phyloP scores from a whole-genome alignment of 176 grass and related monocot species.

The Saccharum officinarum region DNA sequence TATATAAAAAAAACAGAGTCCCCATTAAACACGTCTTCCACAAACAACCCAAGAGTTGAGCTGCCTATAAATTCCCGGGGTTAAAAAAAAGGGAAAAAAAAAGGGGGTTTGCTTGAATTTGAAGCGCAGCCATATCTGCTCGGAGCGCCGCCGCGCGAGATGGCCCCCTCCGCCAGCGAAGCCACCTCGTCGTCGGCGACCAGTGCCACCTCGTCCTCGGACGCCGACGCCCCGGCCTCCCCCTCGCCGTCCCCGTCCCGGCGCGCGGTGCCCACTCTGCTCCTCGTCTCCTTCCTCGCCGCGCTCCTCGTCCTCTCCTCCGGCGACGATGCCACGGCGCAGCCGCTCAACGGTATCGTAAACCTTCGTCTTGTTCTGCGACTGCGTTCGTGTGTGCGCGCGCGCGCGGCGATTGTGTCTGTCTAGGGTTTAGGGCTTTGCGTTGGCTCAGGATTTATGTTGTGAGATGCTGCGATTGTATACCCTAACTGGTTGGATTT shows the following conservation, averaged over 20 bases:
- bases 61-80: neutral
- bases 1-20: no score
- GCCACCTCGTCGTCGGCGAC: slow-evolving; percentile 21
- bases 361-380: neutral
- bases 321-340: slow-evolving; percentile 36
- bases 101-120: neutral
- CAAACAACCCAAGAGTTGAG: neutral
- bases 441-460: neutral
- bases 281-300: slow-evolving; percentile 48
- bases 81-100: neutral
- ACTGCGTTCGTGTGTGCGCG: neutral
- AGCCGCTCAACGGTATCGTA: slow-evolving; percentile 25
- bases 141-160: slow-evolving; percentile 35
- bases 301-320: slow-evolving; percentile 48
- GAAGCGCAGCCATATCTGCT: neutral
- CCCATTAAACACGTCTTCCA: neutral
- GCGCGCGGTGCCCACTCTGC: slow-evolving; percentile 44
- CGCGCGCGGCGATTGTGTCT: neutral
- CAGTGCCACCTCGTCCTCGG: neutral
- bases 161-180: slow-evolving; percentile 12
- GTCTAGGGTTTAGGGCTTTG: slow-evolving; percentile 45
- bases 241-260: neutral
- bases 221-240: neutral
- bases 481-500: neutral
- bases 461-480: neutral